Percentiles rank a stretch among this genome's conserved stretches.
Conservation (phyloP, 208 protist species). For the Strigomonas culicis region DNA sequence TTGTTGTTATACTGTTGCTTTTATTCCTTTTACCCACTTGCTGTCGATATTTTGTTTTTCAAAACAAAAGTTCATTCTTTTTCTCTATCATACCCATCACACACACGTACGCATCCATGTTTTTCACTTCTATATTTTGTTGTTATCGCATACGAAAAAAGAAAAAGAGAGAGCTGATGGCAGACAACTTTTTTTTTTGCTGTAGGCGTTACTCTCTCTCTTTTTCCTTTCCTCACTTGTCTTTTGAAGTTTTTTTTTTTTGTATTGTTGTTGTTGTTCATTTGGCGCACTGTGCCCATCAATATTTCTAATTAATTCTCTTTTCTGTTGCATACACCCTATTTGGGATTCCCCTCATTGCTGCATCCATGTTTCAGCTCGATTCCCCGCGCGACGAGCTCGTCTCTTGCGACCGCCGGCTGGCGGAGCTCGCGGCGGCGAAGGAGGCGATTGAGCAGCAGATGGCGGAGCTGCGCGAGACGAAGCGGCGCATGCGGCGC, state of each 20-base stretch:
- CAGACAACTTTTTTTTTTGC: conserved; percentile 3
- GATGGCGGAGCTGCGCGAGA: conserved; percentile 37
- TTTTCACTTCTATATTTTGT: neutral
- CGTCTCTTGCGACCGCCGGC: conserved; percentile 16
- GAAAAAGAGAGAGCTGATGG: neutral
- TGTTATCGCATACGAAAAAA: neutral
- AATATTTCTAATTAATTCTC: no score
- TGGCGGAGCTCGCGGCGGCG: neutral
- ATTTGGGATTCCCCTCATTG: no score
- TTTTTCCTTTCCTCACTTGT: conserved; percentile 6
- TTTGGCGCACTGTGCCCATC: no score
- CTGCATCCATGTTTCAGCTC: no score
- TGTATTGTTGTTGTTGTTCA: no score
- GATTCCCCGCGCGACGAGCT: no score
- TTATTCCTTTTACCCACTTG: no score
- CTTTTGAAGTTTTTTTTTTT: no score
- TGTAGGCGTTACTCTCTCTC: no score
- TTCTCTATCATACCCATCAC: neutral
- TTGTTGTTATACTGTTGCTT: neutral
- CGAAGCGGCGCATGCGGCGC: neutral
- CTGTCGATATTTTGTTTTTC: neutral
- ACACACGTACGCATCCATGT: neutral
- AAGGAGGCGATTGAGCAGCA: conserved; percentile 13
- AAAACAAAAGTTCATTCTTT: neutral
- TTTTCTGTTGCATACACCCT: no score